phyloP scores from a whole-genome alignment of 2,329 filamentous ascomycete genomes.

The Sclerotinia nivalis region DNA sequence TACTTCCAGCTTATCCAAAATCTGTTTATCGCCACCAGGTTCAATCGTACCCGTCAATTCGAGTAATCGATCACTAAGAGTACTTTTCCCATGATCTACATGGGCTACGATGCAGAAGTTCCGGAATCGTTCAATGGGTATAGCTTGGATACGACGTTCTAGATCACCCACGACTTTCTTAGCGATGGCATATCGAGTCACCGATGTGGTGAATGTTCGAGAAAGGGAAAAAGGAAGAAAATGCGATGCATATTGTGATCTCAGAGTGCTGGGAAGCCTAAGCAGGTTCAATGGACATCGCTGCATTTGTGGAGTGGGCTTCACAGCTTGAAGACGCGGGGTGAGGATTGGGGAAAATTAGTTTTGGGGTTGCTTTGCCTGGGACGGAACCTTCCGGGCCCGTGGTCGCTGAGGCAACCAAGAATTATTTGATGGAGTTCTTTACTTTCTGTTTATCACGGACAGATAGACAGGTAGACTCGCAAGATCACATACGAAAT shows the following conservation, averaged over 20 bases:
- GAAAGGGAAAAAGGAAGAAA: constrained; percentile 25
- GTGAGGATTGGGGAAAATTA: constrained; percentile 9
- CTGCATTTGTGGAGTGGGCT: constrained; percentile 38
- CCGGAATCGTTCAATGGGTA: constrained; percentile 76
- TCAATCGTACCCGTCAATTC: constrained; percentile 94
- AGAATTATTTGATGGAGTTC: not conserved
- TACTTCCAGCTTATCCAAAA: constrained; percentile 95
- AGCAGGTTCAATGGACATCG: constrained; percentile 41
- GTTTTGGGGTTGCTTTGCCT: not conserved
- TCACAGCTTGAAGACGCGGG: constrained; percentile 22
- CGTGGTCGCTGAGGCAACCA: constrained; percentile 26
- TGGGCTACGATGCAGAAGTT: constrained; percentile 99
- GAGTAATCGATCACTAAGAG: constrained; percentile 85
- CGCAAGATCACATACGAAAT: not conserved
- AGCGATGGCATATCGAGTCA: constrained; percentile 35
- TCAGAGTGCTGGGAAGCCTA: constrained; percentile 41
- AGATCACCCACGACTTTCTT: constrained; percentile 46
- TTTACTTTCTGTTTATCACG: constrained; percentile 15
- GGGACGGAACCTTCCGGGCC: constrained; percentile 19
- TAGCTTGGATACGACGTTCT: constrained; percentile 65
- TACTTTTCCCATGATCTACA: constrained; percentile 98
- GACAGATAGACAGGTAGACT: not conserved
- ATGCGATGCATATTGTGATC: constrained; percentile 38
- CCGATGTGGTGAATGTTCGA: constrained; percentile 34
- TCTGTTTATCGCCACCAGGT: constrained; percentile 86